phyloP scores from a whole-genome alignment of 306 rosid species.

The Urtica urens region DNA sequence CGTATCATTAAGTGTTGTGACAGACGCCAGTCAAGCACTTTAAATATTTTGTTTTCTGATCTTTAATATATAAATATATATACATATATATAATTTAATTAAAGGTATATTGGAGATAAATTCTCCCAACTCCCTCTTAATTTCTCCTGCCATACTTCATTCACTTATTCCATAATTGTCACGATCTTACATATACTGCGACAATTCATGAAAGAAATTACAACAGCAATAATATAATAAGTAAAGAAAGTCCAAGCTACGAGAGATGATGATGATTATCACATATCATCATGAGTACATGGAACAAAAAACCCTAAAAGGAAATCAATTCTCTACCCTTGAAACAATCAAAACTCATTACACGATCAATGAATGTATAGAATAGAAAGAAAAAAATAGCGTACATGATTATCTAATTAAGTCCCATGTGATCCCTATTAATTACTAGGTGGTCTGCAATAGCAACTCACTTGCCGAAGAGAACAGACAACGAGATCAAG shows the following conservation, averaged over 20 bases:
- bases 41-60: too few relatives aligned
- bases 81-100: too few relatives aligned
- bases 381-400: too few relatives aligned
- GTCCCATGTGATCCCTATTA: not conserved
- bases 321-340: too few relatives aligned
- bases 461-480: conserved; percentile 83
- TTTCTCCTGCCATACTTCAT: not conserved
- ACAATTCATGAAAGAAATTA: not conserved
- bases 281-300: too few relatives aligned
- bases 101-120: too few relatives aligned
- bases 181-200: not conserved
- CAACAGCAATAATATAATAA: not conserved
- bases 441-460: conserved; percentile 84
- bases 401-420: not conserved
- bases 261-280: not conserved
- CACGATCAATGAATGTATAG: too few relatives aligned
- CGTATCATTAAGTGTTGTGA: too few relatives aligned
- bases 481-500: conserved; percentile 94
- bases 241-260: not conserved
- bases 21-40: too few relatives aligned
- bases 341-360: too few relatives aligned
- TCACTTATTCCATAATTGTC: not conserved
- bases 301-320: not conserved
- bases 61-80: too few relatives aligned
- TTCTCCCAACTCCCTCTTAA: too few relatives aligned